phyloP scores from a whole-genome alignment of 768 basidiomycete genomes.

The Hemileccinum rubropunctum region DNA sequence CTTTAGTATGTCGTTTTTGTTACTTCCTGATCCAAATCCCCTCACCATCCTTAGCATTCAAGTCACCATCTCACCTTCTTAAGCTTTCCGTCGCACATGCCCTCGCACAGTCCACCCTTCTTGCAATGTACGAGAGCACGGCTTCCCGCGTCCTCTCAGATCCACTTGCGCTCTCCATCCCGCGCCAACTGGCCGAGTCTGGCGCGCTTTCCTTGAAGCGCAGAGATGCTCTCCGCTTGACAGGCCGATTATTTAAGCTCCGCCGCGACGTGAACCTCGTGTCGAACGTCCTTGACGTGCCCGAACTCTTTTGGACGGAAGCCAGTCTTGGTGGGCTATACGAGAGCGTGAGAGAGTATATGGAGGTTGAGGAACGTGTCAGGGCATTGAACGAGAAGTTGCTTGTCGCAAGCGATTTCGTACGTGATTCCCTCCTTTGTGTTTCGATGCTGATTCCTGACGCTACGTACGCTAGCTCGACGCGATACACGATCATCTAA shows the following conservation, averaged over 20 bases:
- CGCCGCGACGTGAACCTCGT: conserved; percentile 89
- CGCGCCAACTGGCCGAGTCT: conserved; percentile 73
- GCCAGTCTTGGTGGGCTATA: conserved; percentile 87
- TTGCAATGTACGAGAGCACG: conserved; percentile 81
- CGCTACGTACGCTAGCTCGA: conserved; percentile 55
- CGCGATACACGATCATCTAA: conserved; percentile 91
- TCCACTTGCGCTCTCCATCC: conserved; percentile 75
- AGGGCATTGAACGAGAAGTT: conserved; percentile 86
- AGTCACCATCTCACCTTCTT: conserved; percentile 85
- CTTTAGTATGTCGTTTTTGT: conserved; percentile 65
- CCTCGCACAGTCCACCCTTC: conserved; percentile 89
- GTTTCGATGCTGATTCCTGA: background rate
- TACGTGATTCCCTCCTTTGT: conserved; percentile 38
- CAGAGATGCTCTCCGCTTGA: conserved; percentile 82
- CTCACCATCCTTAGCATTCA: conserved; percentile 59
- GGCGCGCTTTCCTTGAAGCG: conserved; percentile 76
- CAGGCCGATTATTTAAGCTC: conserved; percentile 82
- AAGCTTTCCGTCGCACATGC: conserved; percentile 94
- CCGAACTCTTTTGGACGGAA: conserved; percentile 94
- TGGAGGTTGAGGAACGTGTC: conserved; percentile 85
- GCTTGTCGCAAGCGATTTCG: conserved; percentile 84
- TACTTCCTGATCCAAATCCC: background rate
- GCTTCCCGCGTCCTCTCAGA: conserved; percentile 78
- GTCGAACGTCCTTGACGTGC: conserved; percentile 90
- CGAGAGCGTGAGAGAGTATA: conserved; percentile 91